phyloP scores from a whole-genome alignment of 257 asterid species.

The Haberlea rhodopensis region DNA sequence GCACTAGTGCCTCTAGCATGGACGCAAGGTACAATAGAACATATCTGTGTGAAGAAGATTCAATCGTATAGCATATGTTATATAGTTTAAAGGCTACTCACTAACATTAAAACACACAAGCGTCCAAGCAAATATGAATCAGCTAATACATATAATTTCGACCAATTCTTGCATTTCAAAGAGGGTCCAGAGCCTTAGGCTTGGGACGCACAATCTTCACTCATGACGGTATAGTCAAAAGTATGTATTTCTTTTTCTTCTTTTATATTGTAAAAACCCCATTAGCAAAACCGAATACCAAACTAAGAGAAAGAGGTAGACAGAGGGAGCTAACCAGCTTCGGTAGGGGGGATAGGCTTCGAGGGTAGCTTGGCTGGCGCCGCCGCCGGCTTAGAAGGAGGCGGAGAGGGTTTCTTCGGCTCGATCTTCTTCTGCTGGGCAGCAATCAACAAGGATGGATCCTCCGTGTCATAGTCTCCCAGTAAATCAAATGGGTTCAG shows the following conservation, averaged over 20 bases:
- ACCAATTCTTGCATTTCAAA: too few relatives aligned
- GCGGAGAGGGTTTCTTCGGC: constrained; percentile 48
- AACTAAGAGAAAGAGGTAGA: neutral
- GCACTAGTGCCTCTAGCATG: neutral
- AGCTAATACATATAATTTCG: too few relatives aligned
- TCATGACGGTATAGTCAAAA: too few relatives aligned
- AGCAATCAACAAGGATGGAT: constrained; percentile 58
- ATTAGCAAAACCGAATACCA: neutral
- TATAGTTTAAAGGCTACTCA: neutral
- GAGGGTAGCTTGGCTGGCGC: constrained; percentile 52
- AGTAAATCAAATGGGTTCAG: constrained; percentile 85
- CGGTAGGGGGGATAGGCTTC: constrained; percentile 74
- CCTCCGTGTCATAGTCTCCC: constrained; percentile 68
- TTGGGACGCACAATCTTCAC: too few relatives aligned
- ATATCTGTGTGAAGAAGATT: neutral
- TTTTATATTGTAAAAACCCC: too few relatives aligned
- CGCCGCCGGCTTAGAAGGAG: constrained; percentile 29
- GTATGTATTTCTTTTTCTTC: too few relatives aligned
- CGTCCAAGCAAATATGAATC: too few relatives aligned
- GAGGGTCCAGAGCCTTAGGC: too few relatives aligned
- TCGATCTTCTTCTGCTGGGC: constrained; percentile 55
- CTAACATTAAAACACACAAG: too few relatives aligned
- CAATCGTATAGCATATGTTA: neutral
- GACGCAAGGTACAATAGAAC: neutral
- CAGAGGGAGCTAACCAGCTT: constrained; percentile 49